phyloP scores from a whole-genome alignment of 345 rosid genomes.

The Geranium brycei region DNA sequence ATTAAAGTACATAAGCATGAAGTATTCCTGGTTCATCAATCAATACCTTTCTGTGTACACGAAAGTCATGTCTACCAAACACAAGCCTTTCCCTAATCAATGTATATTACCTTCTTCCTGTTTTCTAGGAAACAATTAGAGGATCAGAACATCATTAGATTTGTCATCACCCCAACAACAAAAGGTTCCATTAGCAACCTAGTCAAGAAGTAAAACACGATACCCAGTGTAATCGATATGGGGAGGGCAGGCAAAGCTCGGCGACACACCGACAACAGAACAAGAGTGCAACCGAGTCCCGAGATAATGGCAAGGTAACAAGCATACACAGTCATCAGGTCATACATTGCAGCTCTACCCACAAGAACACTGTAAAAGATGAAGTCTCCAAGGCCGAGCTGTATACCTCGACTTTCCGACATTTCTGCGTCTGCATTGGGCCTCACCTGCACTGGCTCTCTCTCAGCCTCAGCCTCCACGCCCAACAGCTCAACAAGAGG shows the following conservation, averaged over 20 bases:
- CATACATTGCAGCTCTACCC: constrained; percentile 99
- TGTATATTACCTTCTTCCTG: constrained; percentile 6
- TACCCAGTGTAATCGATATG: constrained; percentile 72
- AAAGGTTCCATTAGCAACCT: constrained; percentile 87
- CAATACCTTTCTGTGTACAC: neutral
- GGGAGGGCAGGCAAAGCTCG: constrained; percentile 95
- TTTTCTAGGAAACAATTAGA: neutral
- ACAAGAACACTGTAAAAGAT: constrained; percentile 95
- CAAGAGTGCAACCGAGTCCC: constrained; percentile 95
- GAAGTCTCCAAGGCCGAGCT: constrained; percentile 95
- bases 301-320: constrained; percentile 93
- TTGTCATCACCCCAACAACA: constrained; percentile 66
- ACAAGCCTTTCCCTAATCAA: constrained; percentile 8
- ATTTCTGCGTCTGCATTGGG: constrained; percentile 18
- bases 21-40: neutral
- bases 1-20: neutral
- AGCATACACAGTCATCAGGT: constrained; percentile 92
- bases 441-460: constrained; percentile 21
- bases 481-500: constrained; percentile 60
- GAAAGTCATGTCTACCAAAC: constrained; percentile 6
- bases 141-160: constrained; percentile 64
- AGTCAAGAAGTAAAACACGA: constrained; percentile 84
- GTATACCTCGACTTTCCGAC: constrained; percentile 40
- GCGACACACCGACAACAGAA: constrained; percentile 66
- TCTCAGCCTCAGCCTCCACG: constrained; percentile 30